Evolutionary conservation across 1,139 yeast species (phyloP).

Genomic region (Hanseniaspora gamundiae): DNA sequence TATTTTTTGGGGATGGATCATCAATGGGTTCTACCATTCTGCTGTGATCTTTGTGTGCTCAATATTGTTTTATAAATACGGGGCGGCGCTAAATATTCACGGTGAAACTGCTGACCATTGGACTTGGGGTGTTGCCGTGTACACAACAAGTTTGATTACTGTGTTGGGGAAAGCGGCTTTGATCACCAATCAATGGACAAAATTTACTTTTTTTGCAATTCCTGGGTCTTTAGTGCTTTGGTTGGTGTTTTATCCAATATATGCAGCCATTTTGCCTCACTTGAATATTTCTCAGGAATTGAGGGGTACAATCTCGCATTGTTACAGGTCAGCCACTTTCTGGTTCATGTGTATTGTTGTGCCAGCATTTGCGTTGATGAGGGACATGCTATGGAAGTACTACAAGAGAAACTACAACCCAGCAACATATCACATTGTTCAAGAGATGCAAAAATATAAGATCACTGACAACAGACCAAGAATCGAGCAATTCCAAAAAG

Average conservation of each 20-base stretch:
- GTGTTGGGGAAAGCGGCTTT: slow-evolving; percentile 93
- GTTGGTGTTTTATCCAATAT: slow-evolving; percentile 79
- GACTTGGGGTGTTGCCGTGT: slow-evolving; percentile 90
- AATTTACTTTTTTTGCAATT: slow-evolving; percentile 79
- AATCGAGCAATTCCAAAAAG: slow-evolving; percentile 93
- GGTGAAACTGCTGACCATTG: slow-evolving; percentile 84
- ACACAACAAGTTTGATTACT: slow-evolving; percentile 77
- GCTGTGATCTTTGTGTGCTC: slow-evolving; percentile 71
- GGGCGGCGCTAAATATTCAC: slow-evolving; percentile 43
- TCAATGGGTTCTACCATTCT: slow-evolving; percentile 91
- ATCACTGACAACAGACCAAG: slow-evolving; percentile 91
- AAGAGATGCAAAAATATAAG: slow-evolving; percentile 91
- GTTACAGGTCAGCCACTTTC: slow-evolving; percentile 68
- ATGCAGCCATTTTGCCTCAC: slow-evolving; percentile 75
- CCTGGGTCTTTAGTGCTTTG: slow-evolving; percentile 87
- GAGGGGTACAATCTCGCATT: slow-evolving; percentile 61
- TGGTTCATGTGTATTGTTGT: slow-evolving; percentile 78
- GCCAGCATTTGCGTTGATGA: slow-evolving; percentile 61
- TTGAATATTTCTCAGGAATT: slow-evolving; percentile 77
- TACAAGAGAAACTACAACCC: slow-evolving; percentile 86
- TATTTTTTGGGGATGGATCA: slow-evolving; percentile 96
- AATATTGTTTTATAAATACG: slow-evolving; percentile 54
- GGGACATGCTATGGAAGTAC: slow-evolving; percentile 92
- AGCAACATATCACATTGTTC: slow-evolving; percentile 86
- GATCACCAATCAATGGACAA: slow-evolving; percentile 89